These are phyloP conservation scores for Cunninghamia lanceolata DNA, from an alignment of 75 land plant species.

Conservation along the genomic window DNA sequence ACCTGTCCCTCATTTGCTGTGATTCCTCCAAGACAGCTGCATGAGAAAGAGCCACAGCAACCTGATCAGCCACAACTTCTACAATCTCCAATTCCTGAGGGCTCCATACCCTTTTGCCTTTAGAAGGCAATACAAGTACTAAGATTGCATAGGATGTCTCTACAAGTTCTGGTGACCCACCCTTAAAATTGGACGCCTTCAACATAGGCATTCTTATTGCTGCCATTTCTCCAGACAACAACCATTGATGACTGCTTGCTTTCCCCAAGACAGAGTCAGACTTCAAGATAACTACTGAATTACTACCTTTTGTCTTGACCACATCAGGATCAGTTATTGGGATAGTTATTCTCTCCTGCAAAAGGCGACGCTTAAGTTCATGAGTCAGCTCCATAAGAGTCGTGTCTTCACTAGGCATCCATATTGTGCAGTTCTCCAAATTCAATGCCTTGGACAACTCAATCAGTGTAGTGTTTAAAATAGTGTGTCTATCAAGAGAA, in stretches of 20 bases:
- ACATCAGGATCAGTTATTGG: constrained; percentile 59
- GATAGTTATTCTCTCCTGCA: constrained; percentile 29
- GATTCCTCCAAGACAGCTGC: constrained; percentile 90
- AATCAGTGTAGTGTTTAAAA: constrained; percentile 70
- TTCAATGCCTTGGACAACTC: constrained; percentile 68
- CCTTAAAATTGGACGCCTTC: constrained; percentile 64
- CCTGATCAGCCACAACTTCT: constrained; percentile 88
- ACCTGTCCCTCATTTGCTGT: constrained; percentile 59
- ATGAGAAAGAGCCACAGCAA: constrained; percentile 91
- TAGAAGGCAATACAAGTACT: constrained; percentile 47
- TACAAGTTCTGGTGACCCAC: constrained; percentile 68
- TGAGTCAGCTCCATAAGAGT: constrained; percentile 64
- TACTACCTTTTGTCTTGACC: constrained; percentile 30
- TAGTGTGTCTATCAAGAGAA: constrained; percentile 79
- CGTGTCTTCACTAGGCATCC: constrained; percentile 71
- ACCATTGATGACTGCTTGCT: constrained; percentile 32
- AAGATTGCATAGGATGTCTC: constrained; percentile 56
- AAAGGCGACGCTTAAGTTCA: constrained; percentile 46
- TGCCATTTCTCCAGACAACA: constrained; percentile 54
- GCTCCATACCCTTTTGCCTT: constrained; percentile 46
- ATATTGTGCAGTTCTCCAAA: constrained; percentile 74
- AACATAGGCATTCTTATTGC: constrained; percentile 85
- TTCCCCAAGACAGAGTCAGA: constrained; percentile 39
- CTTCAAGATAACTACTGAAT: constrained; percentile 37
- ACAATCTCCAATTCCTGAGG: constrained; percentile 72